Base-by-base conservation (phyloP, 2,329 filamentous ascomycete species). In the Fusarium hainanense region DNA sequence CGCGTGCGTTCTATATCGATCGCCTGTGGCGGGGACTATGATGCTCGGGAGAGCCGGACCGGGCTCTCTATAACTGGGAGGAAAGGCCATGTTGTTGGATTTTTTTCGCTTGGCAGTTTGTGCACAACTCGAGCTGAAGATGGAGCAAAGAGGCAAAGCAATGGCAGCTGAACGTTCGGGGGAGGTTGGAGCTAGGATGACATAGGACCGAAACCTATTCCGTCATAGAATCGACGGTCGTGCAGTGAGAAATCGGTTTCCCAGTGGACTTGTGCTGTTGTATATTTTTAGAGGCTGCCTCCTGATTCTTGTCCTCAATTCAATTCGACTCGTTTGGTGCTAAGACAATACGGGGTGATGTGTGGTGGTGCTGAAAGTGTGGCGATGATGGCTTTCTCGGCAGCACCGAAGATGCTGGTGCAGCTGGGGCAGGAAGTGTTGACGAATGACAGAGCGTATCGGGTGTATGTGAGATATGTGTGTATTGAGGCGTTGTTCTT, bases 1-100 rank as follows among this genome's bases (percentile, higher is more conserved):
- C 50, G 63, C 40, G 57, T 77, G 75, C 32, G 62, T 69, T 66
- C 74, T 73, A 58, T 75, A 79, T 55, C 74, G 74, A 37, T 75
- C 74, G 40, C 74, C 60, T 56, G 72, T 69, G 18, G 72, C 63
- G 32, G 78, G 74, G 44, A 79, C 74, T 73, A 78, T 77, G 67
- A 80, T 80, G 63, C 80, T 81, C 60, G 80, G 79, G 50, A 81
- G 75, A 58, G 72, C 72, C 66, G 77, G 70, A 69, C 76, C 63
- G 34, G 74, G 70, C 70, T 81, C 80, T 72, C 79, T 75, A 63
- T 76, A 79, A 58, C 77, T 74, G 49, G 79, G 78, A 50, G 79
- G 77, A 52, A 76, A 80, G 48, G 79, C 79, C 80, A 82, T 82
- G 63, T 54, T 70, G 71, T 67, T 30, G 28, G n/a, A n/a, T n/a